Base-by-base conservation (phyloP, 805 yeast genomes). In the Yarrowia sp. region DNA sequence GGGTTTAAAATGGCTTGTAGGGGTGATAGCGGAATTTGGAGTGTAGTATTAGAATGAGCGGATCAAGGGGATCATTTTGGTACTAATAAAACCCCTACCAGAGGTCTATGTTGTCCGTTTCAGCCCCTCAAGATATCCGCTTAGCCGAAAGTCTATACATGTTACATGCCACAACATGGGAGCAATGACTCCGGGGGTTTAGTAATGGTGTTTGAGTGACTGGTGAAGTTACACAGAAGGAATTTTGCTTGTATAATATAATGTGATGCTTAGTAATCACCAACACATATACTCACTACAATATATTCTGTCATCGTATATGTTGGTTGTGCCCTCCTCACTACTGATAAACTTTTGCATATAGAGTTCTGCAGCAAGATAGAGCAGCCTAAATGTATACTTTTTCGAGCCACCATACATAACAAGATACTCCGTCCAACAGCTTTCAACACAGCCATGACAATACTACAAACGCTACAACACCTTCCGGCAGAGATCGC, bases 321-420 rank as follows among this genome's bases (percentile, higher is more conserved):
- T n/a, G n/a, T n/a, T n/a, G n/a, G n/a, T n/a, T n/a, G n/a, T n/a
- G n/a, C n/a, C 31, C 13, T 9, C 31, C 31, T 14, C 10, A 10
- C 7, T 13, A n/a, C 51, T 47, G 55, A 48, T 48, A 48, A 48
- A 48, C 55, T 48, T 48, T 47, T 35, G 41, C 0, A 13, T 11
- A 17, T 4, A 48, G 41, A 48, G 55, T 48, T 48, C 41, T 35
- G 55, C 55, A 48, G 55, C 55, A 48, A 33, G 55, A 48, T 48
- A 48, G 55, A 48, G 55, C 55, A 33, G 13, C 7, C 41, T 18
- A 33, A 13, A 15, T 17, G n/a, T 6, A 35, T 35, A 18, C 32
- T 9, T 35, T 6, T 8, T 33, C 6, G 28, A 38, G n/a, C n/a
- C n/a, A n/a, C n/a, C 1, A 18, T 8, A 15, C 11, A 31, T n/a